A percentile compares a stretch with the other conserved stretches of the same genome.
phyloP scores from a whole-genome alignment of 1,284 basidiomycete genomes.

The Pseudozyma sp. region DNA sequence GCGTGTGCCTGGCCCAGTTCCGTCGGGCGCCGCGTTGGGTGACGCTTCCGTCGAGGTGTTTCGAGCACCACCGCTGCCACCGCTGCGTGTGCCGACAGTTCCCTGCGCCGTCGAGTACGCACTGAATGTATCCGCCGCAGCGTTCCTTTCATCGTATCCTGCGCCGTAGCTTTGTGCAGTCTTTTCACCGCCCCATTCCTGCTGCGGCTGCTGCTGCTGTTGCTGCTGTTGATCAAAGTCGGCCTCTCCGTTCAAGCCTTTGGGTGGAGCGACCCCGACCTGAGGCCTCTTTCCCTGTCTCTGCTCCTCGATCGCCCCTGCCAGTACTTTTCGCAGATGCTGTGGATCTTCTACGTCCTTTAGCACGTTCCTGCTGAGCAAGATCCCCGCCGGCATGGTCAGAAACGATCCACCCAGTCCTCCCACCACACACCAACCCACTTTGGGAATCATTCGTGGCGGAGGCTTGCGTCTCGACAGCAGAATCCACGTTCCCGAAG shows the following conservation, averaged over 20 bases:
- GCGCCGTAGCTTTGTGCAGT: conserved; percentile 9
- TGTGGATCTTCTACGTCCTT: conserved; percentile 51
- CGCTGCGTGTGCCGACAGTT: neutral
- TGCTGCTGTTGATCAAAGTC: conserved; percentile 14
- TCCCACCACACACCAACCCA: conserved; percentile 34
- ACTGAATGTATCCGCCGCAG: conserved; percentile 16
- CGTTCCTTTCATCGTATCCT: conserved; percentile 3
- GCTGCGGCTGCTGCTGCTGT: conserved; percentile 13
- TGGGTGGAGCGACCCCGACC: conserved; percentile 33
- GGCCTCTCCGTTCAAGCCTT: conserved; percentile 36
- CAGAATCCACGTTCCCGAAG: conserved; percentile 26
- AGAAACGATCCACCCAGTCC: conserved; percentile 40
- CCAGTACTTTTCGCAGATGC: conserved; percentile 39
- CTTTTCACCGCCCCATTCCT: conserved; percentile 35
- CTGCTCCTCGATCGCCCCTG: conserved; percentile 40
- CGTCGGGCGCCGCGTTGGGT: conserved; percentile 11
- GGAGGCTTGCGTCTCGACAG: conserved; percentile 32
- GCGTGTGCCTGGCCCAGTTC: conserved; percentile 36
- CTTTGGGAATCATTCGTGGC: conserved; percentile 19
- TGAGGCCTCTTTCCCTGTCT: conserved; percentile 28
- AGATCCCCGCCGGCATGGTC: conserved; percentile 37
- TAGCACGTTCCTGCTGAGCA: conserved; percentile 23
- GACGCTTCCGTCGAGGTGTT: neutral
- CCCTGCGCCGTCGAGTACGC: conserved; percentile 17
- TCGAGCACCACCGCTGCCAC: neutral